These are phyloP conservation scores for Takakia lepidozioides DNA, from an alignment of 225 moss, liverwort and hornwort genomes.

Conservation along the genomic window DNA sequence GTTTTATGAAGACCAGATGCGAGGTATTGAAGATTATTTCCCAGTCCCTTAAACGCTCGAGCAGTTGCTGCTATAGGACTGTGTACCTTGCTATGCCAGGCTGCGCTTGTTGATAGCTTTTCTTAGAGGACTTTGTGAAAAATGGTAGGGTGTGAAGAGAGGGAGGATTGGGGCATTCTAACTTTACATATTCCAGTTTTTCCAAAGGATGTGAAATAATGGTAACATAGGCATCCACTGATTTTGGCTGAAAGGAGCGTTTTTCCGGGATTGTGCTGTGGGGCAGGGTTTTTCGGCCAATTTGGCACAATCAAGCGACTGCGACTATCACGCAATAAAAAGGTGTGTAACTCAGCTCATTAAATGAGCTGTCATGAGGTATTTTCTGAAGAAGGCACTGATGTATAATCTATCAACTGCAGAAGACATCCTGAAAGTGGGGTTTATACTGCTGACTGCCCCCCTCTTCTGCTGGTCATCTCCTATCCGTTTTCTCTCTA, in stretches of 20 bases:
- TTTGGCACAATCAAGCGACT: conserved; percentile 83
- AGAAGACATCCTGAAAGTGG: neutral
- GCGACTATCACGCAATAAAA: conserved; percentile 86
- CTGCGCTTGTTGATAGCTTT: neutral
- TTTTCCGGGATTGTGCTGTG: neutral
- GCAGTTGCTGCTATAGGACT: neutral
- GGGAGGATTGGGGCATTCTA: too few relatives aligned
- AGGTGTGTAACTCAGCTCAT: too few relatives aligned
- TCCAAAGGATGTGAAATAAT: neutral
- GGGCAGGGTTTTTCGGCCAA: conserved; percentile 79
- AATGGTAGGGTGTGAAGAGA: neutral
- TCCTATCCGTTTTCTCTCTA: too few relatives aligned
- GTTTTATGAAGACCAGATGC: conserved; percentile 94
- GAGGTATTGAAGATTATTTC: conserved; percentile 36
- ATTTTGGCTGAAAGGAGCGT: too few relatives aligned
- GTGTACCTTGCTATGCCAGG: neutral
- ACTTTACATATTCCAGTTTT: neutral
- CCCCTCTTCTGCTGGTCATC: too few relatives aligned
- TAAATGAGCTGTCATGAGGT: neutral
- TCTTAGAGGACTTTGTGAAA: neutral
- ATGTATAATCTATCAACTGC: neutral
- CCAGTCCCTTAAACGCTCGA: neutral
- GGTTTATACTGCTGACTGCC: too few relatives aligned
- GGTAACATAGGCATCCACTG: too few relatives aligned
- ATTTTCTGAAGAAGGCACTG: neutral